Evolutionary conservation across 2,329 filamentous ascomycete genomes (phyloP).

Genomic region (Alternaria tenuissima): DNA sequence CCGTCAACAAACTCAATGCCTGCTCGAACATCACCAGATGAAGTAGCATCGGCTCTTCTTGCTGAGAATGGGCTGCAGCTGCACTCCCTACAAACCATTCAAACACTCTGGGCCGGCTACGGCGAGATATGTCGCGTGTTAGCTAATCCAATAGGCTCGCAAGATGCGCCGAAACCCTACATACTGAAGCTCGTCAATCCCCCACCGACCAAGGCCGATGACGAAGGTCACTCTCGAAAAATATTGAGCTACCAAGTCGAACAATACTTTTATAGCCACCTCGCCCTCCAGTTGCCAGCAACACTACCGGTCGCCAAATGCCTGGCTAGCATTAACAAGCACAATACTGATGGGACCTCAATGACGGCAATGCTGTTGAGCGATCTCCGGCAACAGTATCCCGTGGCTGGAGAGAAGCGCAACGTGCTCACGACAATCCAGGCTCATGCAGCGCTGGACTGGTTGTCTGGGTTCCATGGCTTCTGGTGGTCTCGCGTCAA

Average conservation of each 20-base stretch:
- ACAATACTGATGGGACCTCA: slow-evolving; percentile 44
- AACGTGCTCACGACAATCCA: slow-evolving; percentile 58
- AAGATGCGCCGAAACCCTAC: slow-evolving; percentile 46
- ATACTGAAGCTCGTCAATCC: slow-evolving; percentile 70
- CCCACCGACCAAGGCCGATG: slow-evolving; percentile 51
- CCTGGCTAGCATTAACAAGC: slow-evolving; percentile 55
- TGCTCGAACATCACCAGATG: slow-evolving; percentile 17
- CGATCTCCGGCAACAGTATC: slow-evolving; percentile 63
- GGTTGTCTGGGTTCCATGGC: slow-evolving; percentile 69
- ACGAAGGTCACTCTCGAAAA: slow-evolving; percentile 71
- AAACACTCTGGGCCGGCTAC: slow-evolving; percentile 60
- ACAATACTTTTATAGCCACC: slow-evolving; percentile 68
- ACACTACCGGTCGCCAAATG: slow-evolving; percentile 61
- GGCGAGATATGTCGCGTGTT: slow-evolving; percentile 64
- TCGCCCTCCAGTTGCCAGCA: slow-evolving; percentile 60
- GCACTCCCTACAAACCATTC: slow-evolving; percentile 42
- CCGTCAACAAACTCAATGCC: slow-evolving; percentile 50
- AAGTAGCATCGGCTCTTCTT: slow-evolving; percentile 40
- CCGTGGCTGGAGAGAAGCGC: slow-evolving; percentile 65
- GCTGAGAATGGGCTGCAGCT: slow-evolving; percentile 35
- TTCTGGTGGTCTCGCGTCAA: slow-evolving; percentile 57
- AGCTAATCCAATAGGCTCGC: slow-evolving; percentile 42
- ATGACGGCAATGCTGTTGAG: slow-evolving; percentile 65
- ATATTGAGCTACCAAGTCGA: slow-evolving; percentile 73
- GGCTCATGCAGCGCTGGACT: slow-evolving; percentile 64